Base-by-base conservation (phyloP, 768 basidiomycete species). In the Mycena vitilis region DNA sequence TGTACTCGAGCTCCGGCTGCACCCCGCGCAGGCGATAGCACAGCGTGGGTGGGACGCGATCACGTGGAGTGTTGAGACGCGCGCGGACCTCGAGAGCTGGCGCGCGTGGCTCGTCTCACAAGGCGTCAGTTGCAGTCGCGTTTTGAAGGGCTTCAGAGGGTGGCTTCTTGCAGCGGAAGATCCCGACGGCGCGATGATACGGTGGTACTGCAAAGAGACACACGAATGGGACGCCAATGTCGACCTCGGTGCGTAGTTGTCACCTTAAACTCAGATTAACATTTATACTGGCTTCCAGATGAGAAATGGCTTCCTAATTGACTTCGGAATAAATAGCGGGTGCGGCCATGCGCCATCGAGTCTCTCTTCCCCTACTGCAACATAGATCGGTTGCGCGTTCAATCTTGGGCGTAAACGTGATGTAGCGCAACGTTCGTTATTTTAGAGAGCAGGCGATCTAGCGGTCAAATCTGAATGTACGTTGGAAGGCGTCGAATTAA, bases 191-290 rank as follows among this genome's bases (percentile, higher is more conserved):
- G 64, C 64, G 40, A 42, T 58, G 23, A 57, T 65, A 30, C 20
- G 64, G 7, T 65, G 64, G 64, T 65, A 65, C 42, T 65, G 64
- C n/a, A n/a, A n/a, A n/a, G n/a, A n/a, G n/a, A n/a, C n/a, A n/a
- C n/a, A n/a, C n/a, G n/a, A n/a, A n/a, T 65, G 64, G 64, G 57
- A 58, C 13, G 64, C 40, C 48, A 58, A 65, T 22, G 38, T 53
- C 16, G 64, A 65, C 23, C 20, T 16, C 10, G 64, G 64, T 64
- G 36, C n/a, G n/a, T n/a, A n/a, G n/a, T n/a, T n/a, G n/a, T n/a
- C n/a, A n/a, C n/a, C n/a, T n/a, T n/a, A n/a, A n/a, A n/a, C n/a
- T 54, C 23, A 5, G 25, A 30, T 30, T 52, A 20, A 5, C 9
- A 13, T 7, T 52, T 12, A 52, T 30, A 11, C 20, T 30, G 25